Evolutionary conservation across 306 rosid genomes (phyloP), one percentile per base, ranked within the genome.

Genomic region (Cicer pinnatifidum): DNA sequence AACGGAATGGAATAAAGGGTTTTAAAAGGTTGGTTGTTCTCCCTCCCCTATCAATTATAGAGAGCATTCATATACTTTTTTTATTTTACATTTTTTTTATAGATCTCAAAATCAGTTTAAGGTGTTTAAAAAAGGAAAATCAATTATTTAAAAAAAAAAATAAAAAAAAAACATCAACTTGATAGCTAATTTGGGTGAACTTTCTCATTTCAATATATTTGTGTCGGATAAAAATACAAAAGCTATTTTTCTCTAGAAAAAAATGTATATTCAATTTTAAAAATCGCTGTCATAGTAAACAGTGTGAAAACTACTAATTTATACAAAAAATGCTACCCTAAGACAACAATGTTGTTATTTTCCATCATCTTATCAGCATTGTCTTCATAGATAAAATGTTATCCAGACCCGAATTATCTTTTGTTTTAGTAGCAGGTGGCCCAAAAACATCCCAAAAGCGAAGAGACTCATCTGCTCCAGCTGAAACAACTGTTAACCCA

Each of bases 401-500:
- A 53, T 77, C 85, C 62, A 89, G 75, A 59, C 82, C 79, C 6
- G 94, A 84, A 19, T 38, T 75, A 39, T 71, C 77, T 6, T 53
- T 70, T 66, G 56, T 37, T 41, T 78, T 71, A 44, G 40, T 44
- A 11, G 10, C 60, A 17, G 90, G 84, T 45, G 92, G 96, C 52
- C 91, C 91, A 79, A 91, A 89, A 17, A 87, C 33, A 44, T 91
- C 84, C 96, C 90, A 91, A 71, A 91, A 83, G 0, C 92, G 91
- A 80, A 91, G 89, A 72, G 92, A 87, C 75, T 84, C 87, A 39
- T 91, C 92, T 50, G 91, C 97, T 3, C 84, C 92, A 0, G 96
- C 96, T 33, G 97, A 89, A 23, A 71, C 92, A 76, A 81, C 91
- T 0, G 96, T 83, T 71, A 87, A 68, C 11, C 96, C 97, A 80